phyloP scores from a whole-genome alignment of 1,139 yeast genomes.

The Kodamaea ohmeri region DNA sequence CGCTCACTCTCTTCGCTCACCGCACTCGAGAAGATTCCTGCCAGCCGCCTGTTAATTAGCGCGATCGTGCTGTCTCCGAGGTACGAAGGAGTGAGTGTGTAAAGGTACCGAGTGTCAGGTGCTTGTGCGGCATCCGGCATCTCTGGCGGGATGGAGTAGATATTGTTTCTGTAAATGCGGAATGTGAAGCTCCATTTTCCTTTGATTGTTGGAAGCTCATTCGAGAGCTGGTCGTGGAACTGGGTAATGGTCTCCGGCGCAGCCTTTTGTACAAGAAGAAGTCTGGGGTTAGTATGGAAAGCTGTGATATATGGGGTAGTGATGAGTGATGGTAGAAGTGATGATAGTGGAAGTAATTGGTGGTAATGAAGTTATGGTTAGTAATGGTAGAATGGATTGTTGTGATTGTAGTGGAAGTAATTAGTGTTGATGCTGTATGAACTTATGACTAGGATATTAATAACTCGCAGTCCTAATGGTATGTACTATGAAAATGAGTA shows the following conservation, averaged over 20 bases:
- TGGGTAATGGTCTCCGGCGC: conserved; percentile 64
- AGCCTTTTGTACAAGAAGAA: conserved; percentile 52
- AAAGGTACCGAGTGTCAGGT: conserved; percentile 48
- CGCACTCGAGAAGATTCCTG: conserved; percentile 42
- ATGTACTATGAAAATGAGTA: too few relatives aligned
- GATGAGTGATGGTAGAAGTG: too few relatives aligned
- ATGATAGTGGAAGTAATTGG: too few relatives aligned
- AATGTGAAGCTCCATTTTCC: conserved; percentile 67
- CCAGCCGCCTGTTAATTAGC: conserved; percentile 48
- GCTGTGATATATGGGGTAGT: too few relatives aligned
- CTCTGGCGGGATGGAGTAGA: conserved; percentile 45
- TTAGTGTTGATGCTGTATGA: too few relatives aligned
- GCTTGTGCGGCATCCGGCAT: conserved; percentile 26
- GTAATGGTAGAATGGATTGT: too few relatives aligned
- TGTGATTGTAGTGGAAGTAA: too few relatives aligned
- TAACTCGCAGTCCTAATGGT: too few relatives aligned
- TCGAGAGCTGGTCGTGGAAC: conserved; percentile 64
- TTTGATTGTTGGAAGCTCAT: conserved; percentile 55
- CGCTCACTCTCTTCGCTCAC: conserved; percentile 36
- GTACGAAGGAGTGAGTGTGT: conserved; percentile 57
- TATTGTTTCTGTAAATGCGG: conserved; percentile 63
- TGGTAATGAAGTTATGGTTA: too few relatives aligned
- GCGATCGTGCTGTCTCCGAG: conserved; percentile 47
- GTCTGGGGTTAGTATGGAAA: conserved; percentile 31
- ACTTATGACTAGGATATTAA: too few relatives aligned